Evolutionary conservation across 2,329 filamentous ascomycete genomes (phyloP).

Genomic region (Neopestalotiopsis sp.): DNA sequence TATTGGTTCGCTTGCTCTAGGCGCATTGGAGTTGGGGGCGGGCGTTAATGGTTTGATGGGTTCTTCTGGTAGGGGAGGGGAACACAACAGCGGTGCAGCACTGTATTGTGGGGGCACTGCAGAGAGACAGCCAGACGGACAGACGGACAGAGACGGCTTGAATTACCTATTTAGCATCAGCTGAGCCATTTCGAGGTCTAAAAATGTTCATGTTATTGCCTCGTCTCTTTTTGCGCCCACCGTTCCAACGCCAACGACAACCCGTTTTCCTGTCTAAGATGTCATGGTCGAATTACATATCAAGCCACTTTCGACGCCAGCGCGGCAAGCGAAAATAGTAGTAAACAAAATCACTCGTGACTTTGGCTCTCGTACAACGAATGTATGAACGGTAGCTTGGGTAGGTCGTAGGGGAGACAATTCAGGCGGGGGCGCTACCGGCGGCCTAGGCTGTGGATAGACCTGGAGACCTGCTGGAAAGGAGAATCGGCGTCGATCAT

Average conservation of each 20-base stretch:
- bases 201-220: not conserved
- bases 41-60: not conserved
- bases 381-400: not conserved
- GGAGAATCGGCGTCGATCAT: slow-evolving; percentile 10
- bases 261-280: not conserved
- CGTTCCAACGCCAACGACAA: not conserved
- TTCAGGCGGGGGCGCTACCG: not conserved
- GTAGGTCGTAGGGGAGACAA: not conserved
- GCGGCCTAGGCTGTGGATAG: not conserved
- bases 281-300: not conserved
- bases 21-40: not conserved
- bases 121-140: no score
- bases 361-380: not conserved
- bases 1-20: not conserved
- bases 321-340: not conserved
- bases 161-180: not conserved
- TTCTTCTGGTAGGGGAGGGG: not conserved
- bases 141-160: not conserved
- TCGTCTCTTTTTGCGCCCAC: not conserved
- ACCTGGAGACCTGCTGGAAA: slow-evolving; percentile 2
- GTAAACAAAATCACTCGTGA: not conserved
- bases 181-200: not conserved
- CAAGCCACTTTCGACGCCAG: not conserved
- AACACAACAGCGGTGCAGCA: not conserved
- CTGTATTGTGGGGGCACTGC: not conserved